Percentiles rank a stretch among this genome's conserved stretches.
phyloP scores from a whole-genome alignment of 2,329 filamentous ascomycete genomes.

The Calonectria pseudoreteaudii region DNA sequence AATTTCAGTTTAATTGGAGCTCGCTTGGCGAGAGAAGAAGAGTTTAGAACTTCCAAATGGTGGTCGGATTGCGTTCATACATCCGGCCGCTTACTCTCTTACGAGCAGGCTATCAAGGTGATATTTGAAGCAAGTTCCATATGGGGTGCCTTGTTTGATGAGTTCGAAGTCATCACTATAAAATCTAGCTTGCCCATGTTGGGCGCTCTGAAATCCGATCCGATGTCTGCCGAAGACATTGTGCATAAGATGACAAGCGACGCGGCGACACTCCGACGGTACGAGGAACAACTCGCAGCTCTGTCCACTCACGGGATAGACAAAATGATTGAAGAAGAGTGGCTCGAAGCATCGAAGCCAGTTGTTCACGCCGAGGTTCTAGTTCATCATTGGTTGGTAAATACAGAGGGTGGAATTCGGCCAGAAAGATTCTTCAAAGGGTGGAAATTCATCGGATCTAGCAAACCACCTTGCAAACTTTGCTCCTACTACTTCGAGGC shows the following conservation, averaged over 20 bases:
- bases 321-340: background rate
- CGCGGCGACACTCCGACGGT: background rate
- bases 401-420: slow-evolving; percentile 10
- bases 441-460: slow-evolving; percentile 17
- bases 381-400: slow-evolving; percentile 17
- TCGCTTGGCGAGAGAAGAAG: slow-evolving; percentile 7
- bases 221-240: background rate
- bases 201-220: background rate
- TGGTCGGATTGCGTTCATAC: slow-evolving; percentile 13
- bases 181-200: background rate
- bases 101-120: slow-evolving; percentile 1
- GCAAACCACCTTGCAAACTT: slow-evolving; percentile 20
- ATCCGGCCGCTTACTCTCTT: slow-evolving; percentile 16
- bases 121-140: background rate
- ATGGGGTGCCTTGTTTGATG: slow-evolving; percentile 7
- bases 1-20: background rate
- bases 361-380: slow-evolving; percentile 22
- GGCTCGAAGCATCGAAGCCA: background rate
- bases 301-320: background rate
- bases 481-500: slow-evolving; percentile 22
- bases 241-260: background rate
- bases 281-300: background rate
- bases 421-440: slow-evolving; percentile 16
- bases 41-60: background rate
- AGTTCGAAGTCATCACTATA: slow-evolving; percentile 11